Evolutionary conservation across 441 rosid genomes (phyloP).

Genomic region (Flueggea neowawraea): DNA sequence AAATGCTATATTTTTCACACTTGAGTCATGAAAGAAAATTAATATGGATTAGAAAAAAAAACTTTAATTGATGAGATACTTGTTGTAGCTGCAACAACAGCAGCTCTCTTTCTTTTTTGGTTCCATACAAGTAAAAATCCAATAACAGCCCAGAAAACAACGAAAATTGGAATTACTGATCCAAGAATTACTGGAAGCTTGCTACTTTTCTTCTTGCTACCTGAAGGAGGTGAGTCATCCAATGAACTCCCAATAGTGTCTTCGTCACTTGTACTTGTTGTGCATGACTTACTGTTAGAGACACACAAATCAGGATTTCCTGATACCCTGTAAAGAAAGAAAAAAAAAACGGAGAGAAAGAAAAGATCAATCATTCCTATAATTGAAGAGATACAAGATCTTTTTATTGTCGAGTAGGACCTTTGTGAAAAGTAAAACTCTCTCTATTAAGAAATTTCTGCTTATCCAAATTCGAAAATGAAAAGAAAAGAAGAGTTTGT

Average conservation of each 20-base stretch:
- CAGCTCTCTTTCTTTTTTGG: constrained; percentile 14
- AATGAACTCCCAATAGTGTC: neutral
- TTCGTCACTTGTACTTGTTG: constrained; percentile 10
- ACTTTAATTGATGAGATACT: neutral
- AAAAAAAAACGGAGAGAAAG: too few relatives aligned
- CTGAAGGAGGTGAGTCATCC: neutral
- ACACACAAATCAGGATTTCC: constrained; percentile 25
- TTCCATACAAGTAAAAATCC: constrained; percentile 2
- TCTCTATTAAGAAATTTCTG: too few relatives aligned
- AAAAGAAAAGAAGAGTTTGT: too few relatives aligned
- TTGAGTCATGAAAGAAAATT: too few relatives aligned
- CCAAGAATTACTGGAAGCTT: constrained; percentile 15
- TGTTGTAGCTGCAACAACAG: neutral
- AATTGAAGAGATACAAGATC: too few relatives aligned
- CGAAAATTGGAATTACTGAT: constrained; percentile 4
- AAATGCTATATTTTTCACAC: too few relatives aligned
- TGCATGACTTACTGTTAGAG: constrained; percentile 3
- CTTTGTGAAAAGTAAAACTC: too few relatives aligned
- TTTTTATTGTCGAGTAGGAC: too few relatives aligned
- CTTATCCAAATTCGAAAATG: too few relatives aligned
- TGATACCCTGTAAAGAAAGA: constrained; percentile 10
- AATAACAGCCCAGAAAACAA: constrained; percentile 11
- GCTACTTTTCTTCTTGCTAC: constrained; percentile 2
- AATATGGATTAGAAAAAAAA: too few relatives aligned
- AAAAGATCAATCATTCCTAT: too few relatives aligned